Evolutionary conservation across 1,284 basidiomycete species (phyloP), one percentile per base, ranked within the genome.

Genomic region (Naganishia sp.): DNA sequence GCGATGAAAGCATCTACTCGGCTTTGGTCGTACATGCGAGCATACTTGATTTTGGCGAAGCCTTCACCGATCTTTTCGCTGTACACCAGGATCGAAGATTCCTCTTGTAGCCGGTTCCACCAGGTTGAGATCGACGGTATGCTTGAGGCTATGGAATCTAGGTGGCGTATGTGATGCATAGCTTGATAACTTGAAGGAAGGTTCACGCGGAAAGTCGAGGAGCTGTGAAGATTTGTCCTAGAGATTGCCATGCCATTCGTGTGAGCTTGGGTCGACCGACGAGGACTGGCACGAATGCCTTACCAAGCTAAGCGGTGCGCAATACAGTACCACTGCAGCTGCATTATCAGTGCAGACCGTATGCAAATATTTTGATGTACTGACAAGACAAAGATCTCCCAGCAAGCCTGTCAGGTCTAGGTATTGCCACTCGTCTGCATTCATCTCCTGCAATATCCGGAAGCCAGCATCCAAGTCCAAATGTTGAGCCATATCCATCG

Each of bases 401-500:
- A 61, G 13, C 6, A 61, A 11, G 6, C 21, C 36, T 16, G 48
- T 25, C 6, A 52, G 33, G 36, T 61, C 59, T 11, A 3, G 21
- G 6, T 28, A 9, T 2, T 15, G 5, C 59, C 59, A 61, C 6
- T 21, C 33, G 18, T 21, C 23, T 36, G 31, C 25, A 48, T 49
- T 7, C 11, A 18, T 48, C n/a, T 61, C 59, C 3, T 42, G 15
- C 15, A 50, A 46, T 15, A 43, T 23, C 10, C 42, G 43, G 21
- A 50, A 28, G 7, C 48, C 59, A n/a, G 23, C 48, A 31, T 61
- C 59, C 21, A 52, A n/a, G 25, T 61, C 59, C 59, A 61, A 7
- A n/a, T 61, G 59, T 23, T 61, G 59, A 52, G 59, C 59, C 59
- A 61, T 61, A 43, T 39, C n/a, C 16, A 61, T n/a, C 36, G 59